phyloP scores from a whole-genome alignment of 768 basidiomycete species.

The Pholiota molesta region DNA sequence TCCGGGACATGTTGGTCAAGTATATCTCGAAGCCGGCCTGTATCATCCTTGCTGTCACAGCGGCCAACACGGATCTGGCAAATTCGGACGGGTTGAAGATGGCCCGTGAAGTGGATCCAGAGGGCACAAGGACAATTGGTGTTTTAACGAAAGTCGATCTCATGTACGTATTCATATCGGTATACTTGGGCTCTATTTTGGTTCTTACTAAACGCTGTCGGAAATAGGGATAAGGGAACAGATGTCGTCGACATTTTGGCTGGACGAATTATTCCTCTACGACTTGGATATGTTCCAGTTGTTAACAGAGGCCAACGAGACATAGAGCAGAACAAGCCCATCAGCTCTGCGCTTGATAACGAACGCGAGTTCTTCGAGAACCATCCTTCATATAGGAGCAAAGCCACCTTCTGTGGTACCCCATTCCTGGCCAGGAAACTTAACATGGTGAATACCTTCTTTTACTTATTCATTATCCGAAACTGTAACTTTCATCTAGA shows the following conservation, averaged over 20 bases:
- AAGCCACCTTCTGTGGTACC: conserved; percentile 96
- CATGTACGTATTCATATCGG: conserved; percentile 63
- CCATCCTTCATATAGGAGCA: conserved; percentile 90
- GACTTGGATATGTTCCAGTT: conserved; percentile 97
- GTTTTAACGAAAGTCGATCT: conserved; percentile 98
- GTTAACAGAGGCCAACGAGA: conserved; percentile 98
- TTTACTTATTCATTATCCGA: background rate
- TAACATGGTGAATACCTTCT: conserved; percentile 69
- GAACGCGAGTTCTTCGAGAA: conserved; percentile 95
- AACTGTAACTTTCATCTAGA: conserved; percentile 48
- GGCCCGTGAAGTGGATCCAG: conserved; percentile 96
- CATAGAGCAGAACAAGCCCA: conserved; percentile 88
- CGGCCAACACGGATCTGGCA: conserved; percentile 95
- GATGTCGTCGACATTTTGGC: conserved; percentile 99
- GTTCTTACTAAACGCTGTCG: conserved; percentile 11
- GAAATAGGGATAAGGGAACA: conserved; percentile 91
- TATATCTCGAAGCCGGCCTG: conserved; percentile 95
- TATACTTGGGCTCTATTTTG: background rate
- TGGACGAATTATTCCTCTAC: conserved; percentile 93
- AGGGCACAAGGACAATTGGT: conserved; percentile 96
- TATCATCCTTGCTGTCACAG: conserved; percentile 95
- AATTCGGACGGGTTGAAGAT: conserved; percentile 98
- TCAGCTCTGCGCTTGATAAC: conserved; percentile 81
- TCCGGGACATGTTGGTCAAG: conserved; percentile 94
- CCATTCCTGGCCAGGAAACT: conserved; percentile 95